These are phyloP conservation scores for Gracilaria domingensis DNA, from an alignment of 23 red algal species.

Conservation along the genomic window DNA sequence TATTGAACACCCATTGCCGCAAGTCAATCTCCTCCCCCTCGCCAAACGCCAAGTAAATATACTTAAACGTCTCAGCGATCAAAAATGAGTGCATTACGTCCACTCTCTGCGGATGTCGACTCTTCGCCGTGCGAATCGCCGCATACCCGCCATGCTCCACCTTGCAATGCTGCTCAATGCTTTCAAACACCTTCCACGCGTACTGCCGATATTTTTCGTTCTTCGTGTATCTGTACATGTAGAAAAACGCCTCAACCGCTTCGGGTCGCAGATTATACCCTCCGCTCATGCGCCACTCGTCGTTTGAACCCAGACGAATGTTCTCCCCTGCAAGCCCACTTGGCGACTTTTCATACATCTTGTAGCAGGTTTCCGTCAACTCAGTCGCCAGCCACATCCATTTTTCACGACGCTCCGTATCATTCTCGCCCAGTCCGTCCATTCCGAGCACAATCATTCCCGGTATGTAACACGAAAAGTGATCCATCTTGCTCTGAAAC, in stretches of 20 bases:
- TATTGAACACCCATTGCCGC: slow-evolving; percentile 77
- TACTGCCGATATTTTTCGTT: slow-evolving; percentile 79
- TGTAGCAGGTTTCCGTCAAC: slow-evolving; percentile 73
- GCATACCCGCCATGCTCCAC: slow-evolving; percentile 44
- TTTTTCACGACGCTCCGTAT: slow-evolving; percentile 28
- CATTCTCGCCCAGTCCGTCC: slow-evolving; percentile 43
- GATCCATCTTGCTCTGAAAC: slow-evolving; percentile 69
- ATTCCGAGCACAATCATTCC: slow-evolving; percentile 65
- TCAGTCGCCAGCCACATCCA: slow-evolving; percentile 67
- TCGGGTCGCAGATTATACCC: slow-evolving; percentile 81
- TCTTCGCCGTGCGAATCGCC: slow-evolving; percentile 28
- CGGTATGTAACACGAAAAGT: slow-evolving; percentile 80
- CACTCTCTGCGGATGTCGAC: slow-evolving; percentile 39
- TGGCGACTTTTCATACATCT: slow-evolving; percentile 77
- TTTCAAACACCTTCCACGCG: slow-evolving; percentile 76
- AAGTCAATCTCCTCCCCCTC: slow-evolving; percentile 45
- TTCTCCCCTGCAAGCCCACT: slow-evolving; percentile 79
- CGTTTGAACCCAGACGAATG: slow-evolving; percentile 31
- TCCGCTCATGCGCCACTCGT: slow-evolving; percentile 61
- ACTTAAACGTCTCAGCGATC: slow-evolving; percentile 87
- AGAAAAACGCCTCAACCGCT: slow-evolving; percentile 85
- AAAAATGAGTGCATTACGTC: slow-evolving; percentile 67
- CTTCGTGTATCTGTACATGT: slow-evolving; percentile 73
- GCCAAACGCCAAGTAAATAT: slow-evolving; percentile 76
- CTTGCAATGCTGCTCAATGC: slow-evolving; percentile 67